A percentile compares a stretch with the other conserved stretches of the same genome.
Evolutionary conservation across 2,329 filamentous ascomycete genomes (phyloP).

Genomic region (Lecanicillium sp.): DNA sequence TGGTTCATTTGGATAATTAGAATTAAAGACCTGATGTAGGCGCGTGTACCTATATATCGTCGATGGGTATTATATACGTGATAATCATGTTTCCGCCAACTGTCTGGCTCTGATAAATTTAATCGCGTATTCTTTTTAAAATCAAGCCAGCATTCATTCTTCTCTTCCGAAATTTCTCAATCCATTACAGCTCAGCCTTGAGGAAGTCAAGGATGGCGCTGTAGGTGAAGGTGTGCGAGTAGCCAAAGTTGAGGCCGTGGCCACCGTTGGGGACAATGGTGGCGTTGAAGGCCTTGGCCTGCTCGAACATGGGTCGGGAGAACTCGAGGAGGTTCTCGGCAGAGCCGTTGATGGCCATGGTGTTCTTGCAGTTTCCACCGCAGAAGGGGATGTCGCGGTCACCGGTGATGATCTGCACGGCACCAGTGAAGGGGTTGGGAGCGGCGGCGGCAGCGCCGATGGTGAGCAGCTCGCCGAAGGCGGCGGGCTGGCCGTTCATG

Average conservation of each 20-base stretch:
- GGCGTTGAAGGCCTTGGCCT: conserved; percentile 40
- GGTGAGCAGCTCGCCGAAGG: conserved; percentile 52
- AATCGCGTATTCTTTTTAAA: too few relatives aligned
- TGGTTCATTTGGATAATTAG: conserved; percentile 1
- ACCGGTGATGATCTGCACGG: conserved; percentile 50
- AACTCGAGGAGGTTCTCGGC: conserved; percentile 34
- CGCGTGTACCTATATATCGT: neutral
- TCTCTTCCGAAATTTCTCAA: too few relatives aligned
- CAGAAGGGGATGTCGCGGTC: conserved; percentile 48
- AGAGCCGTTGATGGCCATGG: conserved; percentile 24
- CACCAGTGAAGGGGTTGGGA: conserved; percentile 38
- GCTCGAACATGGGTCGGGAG: conserved; percentile 32
- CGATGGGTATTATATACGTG: neutral
- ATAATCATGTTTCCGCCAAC: neutral
- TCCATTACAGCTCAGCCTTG: conserved; percentile 13
- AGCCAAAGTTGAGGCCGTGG: conserved; percentile 42
- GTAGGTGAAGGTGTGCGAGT: conserved; percentile 25
- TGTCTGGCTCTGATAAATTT: too few relatives aligned
- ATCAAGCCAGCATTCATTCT: too few relatives aligned
- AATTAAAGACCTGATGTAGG: conserved; percentile 1
- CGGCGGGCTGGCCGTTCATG: conserved; percentile 45
- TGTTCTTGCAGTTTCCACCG: conserved; percentile 50
- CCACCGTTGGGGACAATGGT: conserved; percentile 45
- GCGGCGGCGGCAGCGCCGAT: conserved; percentile 28
- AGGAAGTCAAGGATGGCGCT: conserved; percentile 30